phyloP scores from a whole-genome alignment of 192 early-diverging fungal species.

The Obelidium mucronatum region DNA sequence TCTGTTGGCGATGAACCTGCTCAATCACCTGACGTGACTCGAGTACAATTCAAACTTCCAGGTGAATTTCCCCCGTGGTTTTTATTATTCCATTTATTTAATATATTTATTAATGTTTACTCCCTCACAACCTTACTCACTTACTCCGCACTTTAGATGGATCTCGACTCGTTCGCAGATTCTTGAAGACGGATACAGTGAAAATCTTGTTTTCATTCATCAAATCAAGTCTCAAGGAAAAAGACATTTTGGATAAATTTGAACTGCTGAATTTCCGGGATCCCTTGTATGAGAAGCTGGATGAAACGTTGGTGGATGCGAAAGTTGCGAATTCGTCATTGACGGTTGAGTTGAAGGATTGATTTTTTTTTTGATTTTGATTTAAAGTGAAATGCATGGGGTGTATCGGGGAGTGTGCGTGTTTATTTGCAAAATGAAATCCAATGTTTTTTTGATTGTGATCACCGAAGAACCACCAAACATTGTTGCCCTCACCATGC shows the following conservation, averaged over 20 bases:
- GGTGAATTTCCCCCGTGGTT: too few species aligned
- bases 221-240: constrained; percentile 58
- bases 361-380: too few species aligned
- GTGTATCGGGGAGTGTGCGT: too few species aligned
- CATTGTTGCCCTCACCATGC: too few species aligned
- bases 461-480: too few species aligned
- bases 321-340: constrained; percentile 55
- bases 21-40: constrained; percentile 62
- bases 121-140: too few species aligned
- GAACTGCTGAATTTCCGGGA: constrained; percentile 75
- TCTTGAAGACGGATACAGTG: constrained; percentile 77
- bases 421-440: too few species aligned
- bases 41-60: constrained; percentile 84
- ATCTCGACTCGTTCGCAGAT: constrained; percentile 74
- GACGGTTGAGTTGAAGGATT: constrained; percentile 47
- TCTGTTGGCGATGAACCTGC: neutral
- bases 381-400: too few species aligned
- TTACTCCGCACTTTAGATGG: constrained; percentile 62
- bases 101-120: too few species aligned
- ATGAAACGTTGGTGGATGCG: constrained; percentile 76
- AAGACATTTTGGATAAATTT: constrained; percentile 68
- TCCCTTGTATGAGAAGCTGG: constrained; percentile 68
- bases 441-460: too few species aligned
- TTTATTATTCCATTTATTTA: neutral
- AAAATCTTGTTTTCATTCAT: constrained; percentile 83